A percentile compares a stretch with the other conserved stretches of the same genome.
phyloP scores from a whole-genome alignment of 1,139 yeast genomes.

The Diutina neorugosa region DNA sequence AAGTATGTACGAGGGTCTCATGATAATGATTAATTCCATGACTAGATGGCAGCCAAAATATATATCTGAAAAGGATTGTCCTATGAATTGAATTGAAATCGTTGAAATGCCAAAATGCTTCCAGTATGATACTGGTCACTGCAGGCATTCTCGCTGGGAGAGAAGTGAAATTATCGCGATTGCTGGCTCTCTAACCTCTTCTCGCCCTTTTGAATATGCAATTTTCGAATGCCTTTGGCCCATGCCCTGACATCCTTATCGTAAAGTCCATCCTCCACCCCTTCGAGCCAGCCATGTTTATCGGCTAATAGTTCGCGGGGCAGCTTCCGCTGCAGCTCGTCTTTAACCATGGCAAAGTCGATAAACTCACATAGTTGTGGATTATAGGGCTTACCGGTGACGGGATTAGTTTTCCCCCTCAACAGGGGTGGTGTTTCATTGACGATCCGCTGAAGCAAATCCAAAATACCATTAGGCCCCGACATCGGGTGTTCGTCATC shows the following conservation, averaged over 20 bases:
- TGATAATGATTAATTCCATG: too few relatives aligned
- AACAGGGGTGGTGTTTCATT: slow-evolving; percentile 83
- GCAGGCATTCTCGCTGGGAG: not conserved
- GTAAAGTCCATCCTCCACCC: slow-evolving; percentile 25
- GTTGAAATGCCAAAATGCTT: not conserved
- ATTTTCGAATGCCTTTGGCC: slow-evolving; percentile 35
- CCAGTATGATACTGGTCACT: too few relatives aligned
- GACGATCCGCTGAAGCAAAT: slow-evolving; percentile 80
- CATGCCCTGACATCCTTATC: slow-evolving; percentile 36
- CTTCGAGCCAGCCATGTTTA: slow-evolving; percentile 31
- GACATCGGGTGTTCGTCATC: slow-evolving; percentile 11
- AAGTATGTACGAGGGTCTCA: too few relatives aligned
- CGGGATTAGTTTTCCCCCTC: slow-evolving; percentile 15
- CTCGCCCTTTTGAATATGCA: slow-evolving; percentile 10
- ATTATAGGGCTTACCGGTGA: slow-evolving; percentile 19
- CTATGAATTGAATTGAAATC: not conserved
- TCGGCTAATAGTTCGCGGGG: slow-evolving; percentile 43
- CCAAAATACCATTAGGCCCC: slow-evolving; percentile 80
- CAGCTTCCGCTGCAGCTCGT: slow-evolving; percentile 48
- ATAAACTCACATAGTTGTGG: slow-evolving; percentile 47
- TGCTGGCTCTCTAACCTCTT: not conserved
- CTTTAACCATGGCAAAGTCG: slow-evolving; percentile 54
- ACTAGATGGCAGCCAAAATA: not conserved
- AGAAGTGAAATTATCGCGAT: not conserved
- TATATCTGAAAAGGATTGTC: not conserved